Conservation (phyloP, 352 stramenopile genomes). For the Globisporangium recalcitrans region DNA sequence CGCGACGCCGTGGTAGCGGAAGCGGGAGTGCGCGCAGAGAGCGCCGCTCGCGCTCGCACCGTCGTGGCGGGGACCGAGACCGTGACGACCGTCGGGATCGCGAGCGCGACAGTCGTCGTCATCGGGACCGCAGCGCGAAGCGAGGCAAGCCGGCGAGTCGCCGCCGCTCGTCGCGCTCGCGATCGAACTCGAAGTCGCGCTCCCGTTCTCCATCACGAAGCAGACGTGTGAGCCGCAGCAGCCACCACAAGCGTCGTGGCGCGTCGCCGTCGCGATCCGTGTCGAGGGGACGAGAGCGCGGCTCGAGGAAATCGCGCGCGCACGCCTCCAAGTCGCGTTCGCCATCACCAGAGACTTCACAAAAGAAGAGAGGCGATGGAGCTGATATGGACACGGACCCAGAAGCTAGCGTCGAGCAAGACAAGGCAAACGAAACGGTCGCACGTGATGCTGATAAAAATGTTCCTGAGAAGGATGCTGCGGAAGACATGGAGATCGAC, state of each 20-base stretch:
- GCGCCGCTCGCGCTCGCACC: slow-evolving; percentile 24
- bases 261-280: slow-evolving; percentile 9
- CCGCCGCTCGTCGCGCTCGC: slow-evolving; percentile 22
- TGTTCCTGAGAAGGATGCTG: slow-evolving; percentile 13
- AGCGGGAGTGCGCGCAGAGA: neutral
- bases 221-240: slow-evolving; percentile 11
- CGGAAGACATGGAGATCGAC: slow-evolving; percentile 19
- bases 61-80: slow-evolving; percentile 6
- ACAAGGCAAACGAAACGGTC: slow-evolving; percentile 5
- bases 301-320: slow-evolving; percentile 13
- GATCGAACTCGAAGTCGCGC: slow-evolving; percentile 22
- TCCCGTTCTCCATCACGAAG: slow-evolving; percentile 23
- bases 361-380: slow-evolving; percentile 16
- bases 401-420: neutral
- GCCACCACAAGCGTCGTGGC: slow-evolving; percentile 8
- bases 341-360: slow-evolving; percentile 14
- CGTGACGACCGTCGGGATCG: slow-evolving; percentile 4
- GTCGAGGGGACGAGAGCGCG: slow-evolving; percentile 13
- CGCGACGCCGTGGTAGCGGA: slow-evolving; percentile 11
- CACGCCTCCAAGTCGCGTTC: slow-evolving; percentile 29
- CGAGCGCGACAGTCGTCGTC: slow-evolving; percentile 24
- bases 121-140: slow-evolving; percentile 23
- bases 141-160: slow-evolving; percentile 27
- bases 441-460: slow-evolving; percentile 10
- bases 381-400: slow-evolving; percentile 13